phyloP scores from a whole-genome alignment of 2,329 filamentous ascomycete species.

The Paraconiothyrium brasiliense region DNA sequence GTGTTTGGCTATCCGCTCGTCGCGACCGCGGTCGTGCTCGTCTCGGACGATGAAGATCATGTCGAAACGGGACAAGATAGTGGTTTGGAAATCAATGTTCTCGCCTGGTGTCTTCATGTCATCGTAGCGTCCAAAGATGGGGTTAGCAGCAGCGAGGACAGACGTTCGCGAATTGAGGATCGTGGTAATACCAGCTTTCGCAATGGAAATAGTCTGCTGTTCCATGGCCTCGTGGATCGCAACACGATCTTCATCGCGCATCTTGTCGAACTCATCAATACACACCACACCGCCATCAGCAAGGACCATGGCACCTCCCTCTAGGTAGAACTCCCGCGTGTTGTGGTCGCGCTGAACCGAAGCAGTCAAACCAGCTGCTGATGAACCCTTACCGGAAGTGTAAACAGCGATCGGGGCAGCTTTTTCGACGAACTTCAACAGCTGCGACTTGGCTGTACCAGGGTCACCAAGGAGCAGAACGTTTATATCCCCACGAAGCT shows the following conservation, averaged over 20 bases:
- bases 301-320: slow-evolving; percentile 98
- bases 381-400: slow-evolving; percentile 97
- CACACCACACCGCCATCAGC: slow-evolving; percentile 97
- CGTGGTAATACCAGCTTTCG: slow-evolving; percentile 97
- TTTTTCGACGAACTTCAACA: slow-evolving; percentile 97
- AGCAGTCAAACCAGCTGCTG: slow-evolving; percentile 94
- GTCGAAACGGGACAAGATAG: slow-evolving; percentile 96
- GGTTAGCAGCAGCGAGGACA: slow-evolving; percentile 94
- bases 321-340: slow-evolving; percentile 95
- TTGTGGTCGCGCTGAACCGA: slow-evolving; percentile 93
- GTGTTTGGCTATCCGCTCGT: slow-evolving; percentile 94
- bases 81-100: slow-evolving; percentile 99
- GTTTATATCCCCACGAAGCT: slow-evolving; percentile 96
- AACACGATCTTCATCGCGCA: slow-evolving; percentile 97
- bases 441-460: slow-evolving; percentile 96
- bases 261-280: slow-evolving; percentile 99
- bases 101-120: slow-evolving; percentile 97
- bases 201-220: slow-evolving; percentile 98
- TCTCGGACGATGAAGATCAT: slow-evolving; percentile 99
- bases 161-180: slow-evolving; percentile 96
- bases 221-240: slow-evolving; percentile 99
- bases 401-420: slow-evolving; percentile 97
- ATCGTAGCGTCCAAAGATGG: slow-evolving; percentile 97
- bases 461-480: slow-evolving; percentile 95
- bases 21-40: slow-evolving; percentile 87